phyloP scores from a whole-genome alignment of 1,284 basidiomycete species.

The Sanghuangporus baumii region DNA sequence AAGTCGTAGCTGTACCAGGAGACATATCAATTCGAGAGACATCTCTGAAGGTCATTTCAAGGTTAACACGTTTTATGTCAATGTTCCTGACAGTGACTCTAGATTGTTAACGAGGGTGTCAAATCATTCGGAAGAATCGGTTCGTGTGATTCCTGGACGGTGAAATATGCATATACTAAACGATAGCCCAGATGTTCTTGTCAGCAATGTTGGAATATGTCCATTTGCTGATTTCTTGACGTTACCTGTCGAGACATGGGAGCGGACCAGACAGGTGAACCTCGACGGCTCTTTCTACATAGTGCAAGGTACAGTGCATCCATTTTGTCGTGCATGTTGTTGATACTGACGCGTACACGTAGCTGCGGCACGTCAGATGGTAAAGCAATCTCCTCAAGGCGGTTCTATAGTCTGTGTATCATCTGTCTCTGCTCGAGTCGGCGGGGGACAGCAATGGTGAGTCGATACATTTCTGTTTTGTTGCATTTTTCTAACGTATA shows the following conservation, averaged over 20 bases:
- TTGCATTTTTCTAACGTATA: background rate
- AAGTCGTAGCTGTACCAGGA: constrained; percentile 46
- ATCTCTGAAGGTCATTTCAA: constrained; percentile 43
- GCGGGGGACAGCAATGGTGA: constrained; percentile 67
- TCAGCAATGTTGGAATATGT: constrained; percentile 78
- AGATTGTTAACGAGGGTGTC: constrained; percentile 60
- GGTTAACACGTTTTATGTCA: background rate
- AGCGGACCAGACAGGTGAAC: constrained; percentile 68
- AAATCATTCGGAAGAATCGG: constrained; percentile 63
- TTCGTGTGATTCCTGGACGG: constrained; percentile 36
- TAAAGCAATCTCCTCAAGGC: constrained; percentile 59
- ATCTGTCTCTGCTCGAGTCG: constrained; percentile 75
- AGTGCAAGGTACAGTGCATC: constrained; percentile 47
- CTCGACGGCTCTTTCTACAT: constrained; percentile 77
- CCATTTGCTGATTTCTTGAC: constrained; percentile 75
- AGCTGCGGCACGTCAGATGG: constrained; percentile 79
- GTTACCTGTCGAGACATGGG: constrained; percentile 69
- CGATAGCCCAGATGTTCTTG: constrained; percentile 37
- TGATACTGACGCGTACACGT: background rate
- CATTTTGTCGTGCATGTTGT: background rate
- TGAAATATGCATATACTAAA: background rate
- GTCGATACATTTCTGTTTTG: constrained; percentile 10
- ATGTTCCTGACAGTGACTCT: constrained; percentile 2
- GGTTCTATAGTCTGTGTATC: constrained; percentile 75
- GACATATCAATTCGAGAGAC: constrained; percentile 65